Evolutionary conservation across 2,329 filamentous ascomycete species (phyloP).

Genomic region (Sodiomyces alkalinus): DNA sequence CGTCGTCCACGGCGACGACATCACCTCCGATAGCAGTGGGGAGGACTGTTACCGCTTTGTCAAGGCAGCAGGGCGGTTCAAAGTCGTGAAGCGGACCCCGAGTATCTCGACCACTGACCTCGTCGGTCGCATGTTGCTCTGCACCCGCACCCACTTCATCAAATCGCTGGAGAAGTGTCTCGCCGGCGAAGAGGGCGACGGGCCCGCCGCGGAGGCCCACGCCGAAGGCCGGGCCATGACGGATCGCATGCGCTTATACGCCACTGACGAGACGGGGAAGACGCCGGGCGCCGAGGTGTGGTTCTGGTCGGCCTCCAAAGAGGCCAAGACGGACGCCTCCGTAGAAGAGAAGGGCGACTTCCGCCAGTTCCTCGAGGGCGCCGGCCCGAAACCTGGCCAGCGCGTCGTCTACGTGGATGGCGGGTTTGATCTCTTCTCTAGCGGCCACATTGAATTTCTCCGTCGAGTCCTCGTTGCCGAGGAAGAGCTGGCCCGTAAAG

Average conservation of each 20-base stretch:
- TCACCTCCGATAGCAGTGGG: conserved; percentile 84
- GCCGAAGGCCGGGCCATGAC: conserved; percentile 52
- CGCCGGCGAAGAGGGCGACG: conserved; percentile 55
- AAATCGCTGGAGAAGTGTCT: conserved; percentile 58
- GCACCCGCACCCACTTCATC: conserved; percentile 90
- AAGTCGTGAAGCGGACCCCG: conserved; percentile 90
- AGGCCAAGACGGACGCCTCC: conserved; percentile 26
- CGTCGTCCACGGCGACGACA: conserved; percentile 93
- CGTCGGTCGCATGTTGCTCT: conserved; percentile 94
- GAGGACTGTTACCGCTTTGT: conserved; percentile 98
- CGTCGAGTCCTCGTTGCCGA: conserved; percentile 61
- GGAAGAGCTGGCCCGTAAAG: conserved; percentile 47
- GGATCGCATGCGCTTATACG: conserved; percentile 69
- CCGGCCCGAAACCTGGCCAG: conserved; percentile 60
- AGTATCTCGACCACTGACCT: conserved; percentile 95
- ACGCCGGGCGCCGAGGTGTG: conserved; percentile 71
- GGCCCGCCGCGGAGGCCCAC: conserved; percentile 47
- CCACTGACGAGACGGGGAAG: conserved; percentile 70
- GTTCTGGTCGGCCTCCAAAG: conserved; percentile 54
- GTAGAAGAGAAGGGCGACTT: conserved; percentile 51
- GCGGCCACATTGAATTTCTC: conserved; percentile 92
- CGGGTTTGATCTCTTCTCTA: conserved; percentile 92
- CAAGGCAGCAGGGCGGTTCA: conserved; percentile 85
- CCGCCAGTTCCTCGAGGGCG: conserved; percentile 52
- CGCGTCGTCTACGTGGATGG: conserved; percentile 89